phyloP scores from a whole-genome alignment of 2,329 filamentous ascomycete genomes.

The Arthrobotrys conoides region DNA sequence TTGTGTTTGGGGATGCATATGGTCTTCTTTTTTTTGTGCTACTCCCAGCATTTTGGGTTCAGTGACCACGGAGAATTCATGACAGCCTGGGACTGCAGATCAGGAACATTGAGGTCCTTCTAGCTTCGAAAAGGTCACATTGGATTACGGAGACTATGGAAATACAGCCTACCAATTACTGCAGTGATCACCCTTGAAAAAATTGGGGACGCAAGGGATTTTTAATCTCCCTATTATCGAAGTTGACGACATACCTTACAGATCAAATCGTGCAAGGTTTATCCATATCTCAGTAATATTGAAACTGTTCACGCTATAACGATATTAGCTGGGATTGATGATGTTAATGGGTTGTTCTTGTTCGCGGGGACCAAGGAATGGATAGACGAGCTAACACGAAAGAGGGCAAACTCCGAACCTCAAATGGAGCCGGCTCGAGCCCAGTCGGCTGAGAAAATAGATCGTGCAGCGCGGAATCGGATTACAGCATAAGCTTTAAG shows the following conservation, averaged over 20 bases:
- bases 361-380: background rate
- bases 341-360: background rate
- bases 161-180: background rate
- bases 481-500: constrained; percentile 26
- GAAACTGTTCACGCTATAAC: background rate
- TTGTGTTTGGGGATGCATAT: background rate
- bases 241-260: background rate
- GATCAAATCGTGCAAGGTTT: constrained; percentile 2
- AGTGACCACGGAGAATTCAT: constrained; percentile 14
- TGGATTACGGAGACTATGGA: background rate
- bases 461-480: constrained; percentile 46
- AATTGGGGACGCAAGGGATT: background rate
- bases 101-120: constrained; percentile 13
- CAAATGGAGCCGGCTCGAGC: too few relatives aligned
- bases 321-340: background rate
- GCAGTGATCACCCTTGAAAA: background rate
- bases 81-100: constrained; percentile 24
- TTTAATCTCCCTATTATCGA: constrained; percentile 1
- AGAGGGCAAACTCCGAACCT: constrained; percentile 8
- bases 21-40: constrained; percentile 7
- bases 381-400: background rate
- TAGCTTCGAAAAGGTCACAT: background rate
- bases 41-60: background rate
- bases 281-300: constrained; percentile 9
- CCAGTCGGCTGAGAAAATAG: constrained; percentile 24